Base-by-base conservation (phyloP, 129 eudicot species). In the Escallonia herrerae region DNA sequence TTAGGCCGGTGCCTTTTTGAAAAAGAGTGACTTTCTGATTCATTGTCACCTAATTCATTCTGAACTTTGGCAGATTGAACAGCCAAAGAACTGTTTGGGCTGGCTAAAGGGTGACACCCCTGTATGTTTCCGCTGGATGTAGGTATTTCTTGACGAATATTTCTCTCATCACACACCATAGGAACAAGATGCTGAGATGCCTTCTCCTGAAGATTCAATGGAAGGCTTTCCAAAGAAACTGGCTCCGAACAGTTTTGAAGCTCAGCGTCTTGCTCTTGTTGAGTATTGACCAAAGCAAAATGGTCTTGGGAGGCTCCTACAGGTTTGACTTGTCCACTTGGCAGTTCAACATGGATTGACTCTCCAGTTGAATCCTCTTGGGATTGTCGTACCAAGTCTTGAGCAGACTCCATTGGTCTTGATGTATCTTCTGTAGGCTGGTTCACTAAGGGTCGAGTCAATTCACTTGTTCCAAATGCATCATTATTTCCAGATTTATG, bases 1-100 rank as follows among this genome's bases (percentile, higher is more conserved):
- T 22, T 43, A 41, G 46, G 60, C 37, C 60, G 74, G 40, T 47
- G 73, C 48, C 54, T 61, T 50, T 43, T 41, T 13, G 71, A 40
- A 66, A 71, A 74, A 53, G 53, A 62, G 40, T 51, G 63, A 59
- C 56, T 43, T 66, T 42, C 67, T 38, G 77, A 64, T 62, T 71
- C 67, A 44, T 52, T 72, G 70, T 55, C 62, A 22, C 60, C 64
- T 14, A 66, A 62, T 57, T 71, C 63, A 33, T 63, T 44, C 56
- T 64, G 68, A 55, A 48, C 47, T 40, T 58, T 71, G 61, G 74
- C 38, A 57, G 87, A 65, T 68, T 72, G 73, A 62, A 70, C 54
- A 73, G 60, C 49, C 49, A 64, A 60, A 60, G 43, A 22, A 54
- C 62, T 58, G 15, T 59, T 71, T 50, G 73, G 47, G 50, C 49